A percentile compares a stretch with the other conserved stretches of the same genome.
Conservation (phyloP, 495 filamentous ascomycete genomes). For the Jackrogersella multiformis region DNA sequence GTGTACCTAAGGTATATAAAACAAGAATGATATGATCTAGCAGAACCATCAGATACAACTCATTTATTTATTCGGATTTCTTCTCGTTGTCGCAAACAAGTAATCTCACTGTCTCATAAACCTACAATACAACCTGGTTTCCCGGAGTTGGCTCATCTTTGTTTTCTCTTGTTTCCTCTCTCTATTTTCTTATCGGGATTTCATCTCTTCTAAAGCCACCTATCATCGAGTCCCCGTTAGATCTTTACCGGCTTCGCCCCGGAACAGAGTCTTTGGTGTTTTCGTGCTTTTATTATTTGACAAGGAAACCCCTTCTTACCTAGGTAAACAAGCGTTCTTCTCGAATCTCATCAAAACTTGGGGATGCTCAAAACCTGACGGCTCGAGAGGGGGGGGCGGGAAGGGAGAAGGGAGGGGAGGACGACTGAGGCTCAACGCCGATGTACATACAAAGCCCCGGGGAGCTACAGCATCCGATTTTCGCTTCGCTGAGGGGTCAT, state of each 20-base stretch:
- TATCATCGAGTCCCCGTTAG: constrained; percentile 2
- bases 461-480: constrained; percentile 36
- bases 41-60: constrained; percentile 15
- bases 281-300: constrained; percentile 3
- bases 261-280: not conserved
- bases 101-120: not conserved
- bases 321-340: constrained; percentile 22
- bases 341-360: not conserved
- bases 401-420: too few species aligned
- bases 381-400: too few species aligned
- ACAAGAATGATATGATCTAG: constrained; percentile 20
- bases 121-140: constrained; percentile 1
- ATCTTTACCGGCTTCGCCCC: constrained; percentile 17
- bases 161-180: constrained; percentile 7
- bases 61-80: constrained; percentile 9
- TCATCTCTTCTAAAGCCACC: constrained; percentile 4
- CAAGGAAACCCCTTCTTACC: constrained; percentile 11
- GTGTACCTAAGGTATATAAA: constrained; percentile 24
- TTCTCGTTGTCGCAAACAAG: constrained; percentile 10
- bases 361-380: constrained; percentile 3
- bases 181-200: constrained; percentile 4
- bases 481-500: constrained; percentile 22
- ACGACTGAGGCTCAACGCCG: constrained; percentile 32
- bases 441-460: constrained; percentile 12
- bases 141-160: constrained; percentile 10